Evolutionary conservation across 495 filamentous ascomycete genomes (phyloP).

Genomic region (Jackrogersella minutella): DNA sequence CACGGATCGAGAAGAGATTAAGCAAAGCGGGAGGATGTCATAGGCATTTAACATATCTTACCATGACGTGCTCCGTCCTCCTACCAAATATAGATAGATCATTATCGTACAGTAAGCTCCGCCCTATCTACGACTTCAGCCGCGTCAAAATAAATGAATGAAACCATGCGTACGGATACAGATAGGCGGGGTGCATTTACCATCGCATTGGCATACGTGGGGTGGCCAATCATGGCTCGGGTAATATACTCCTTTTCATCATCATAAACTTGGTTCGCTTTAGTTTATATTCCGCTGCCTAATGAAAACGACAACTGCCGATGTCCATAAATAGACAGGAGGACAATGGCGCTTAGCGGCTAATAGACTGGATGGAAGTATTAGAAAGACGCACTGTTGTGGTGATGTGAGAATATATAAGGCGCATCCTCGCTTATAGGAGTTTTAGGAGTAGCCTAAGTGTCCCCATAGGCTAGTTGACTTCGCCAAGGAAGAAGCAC

Average conservation of each 20-base stretch:
- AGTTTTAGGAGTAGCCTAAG: background rate
- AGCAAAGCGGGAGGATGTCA: slow-evolving; percentile 4
- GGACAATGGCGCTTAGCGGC: slow-evolving; percentile 13
- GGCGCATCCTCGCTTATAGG: slow-evolving; percentile 21
- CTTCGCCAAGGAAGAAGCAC: slow-evolving; percentile 7
- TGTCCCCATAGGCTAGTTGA: slow-evolving; percentile 1
- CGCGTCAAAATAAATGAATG: slow-evolving; percentile 37
- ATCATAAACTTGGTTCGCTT: slow-evolving; percentile 31
- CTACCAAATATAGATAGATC: slow-evolving; percentile 21
- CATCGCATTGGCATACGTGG: slow-evolving; percentile 31
- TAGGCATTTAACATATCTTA: background rate
- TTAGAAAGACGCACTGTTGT: background rate
- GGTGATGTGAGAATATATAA: slow-evolving; percentile 23
- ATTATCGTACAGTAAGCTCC: slow-evolving; percentile 21
- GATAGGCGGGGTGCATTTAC: slow-evolving; percentile 44
- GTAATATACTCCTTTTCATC: slow-evolving; percentile 34
- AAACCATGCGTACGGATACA: slow-evolving; percentile 29
- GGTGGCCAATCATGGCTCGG: slow-evolving; percentile 32
- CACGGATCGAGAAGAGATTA: slow-evolving; percentile 4
- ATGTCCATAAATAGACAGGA: slow-evolving; percentile 17
- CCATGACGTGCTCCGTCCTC: slow-evolving; percentile 19
- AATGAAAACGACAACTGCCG: slow-evolving; percentile 32
- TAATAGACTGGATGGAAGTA: slow-evolving; percentile 12
- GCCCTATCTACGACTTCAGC: slow-evolving; percentile 41
- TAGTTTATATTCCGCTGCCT: slow-evolving; percentile 18